Conservation (phyloP, 2,329 filamentous ascomycete genomes). For the Aureobasidium pullulans region DNA sequence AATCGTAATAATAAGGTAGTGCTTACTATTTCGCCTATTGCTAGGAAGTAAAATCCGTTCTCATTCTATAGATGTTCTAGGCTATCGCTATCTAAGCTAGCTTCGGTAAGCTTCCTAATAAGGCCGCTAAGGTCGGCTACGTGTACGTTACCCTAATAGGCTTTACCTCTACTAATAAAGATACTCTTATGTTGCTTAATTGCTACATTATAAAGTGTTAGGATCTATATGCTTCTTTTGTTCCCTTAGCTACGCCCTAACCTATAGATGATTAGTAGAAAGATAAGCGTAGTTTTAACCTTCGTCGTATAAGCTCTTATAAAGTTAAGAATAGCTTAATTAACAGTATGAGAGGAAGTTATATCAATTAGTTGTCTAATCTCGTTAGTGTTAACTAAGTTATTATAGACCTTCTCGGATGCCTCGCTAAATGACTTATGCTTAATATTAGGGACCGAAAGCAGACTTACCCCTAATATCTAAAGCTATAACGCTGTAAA, state of each 20-base stretch:
- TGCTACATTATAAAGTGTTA: constrained; percentile 44
- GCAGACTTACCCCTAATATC: background rate
- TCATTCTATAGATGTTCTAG: background rate
- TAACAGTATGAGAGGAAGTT: constrained; percentile 59
- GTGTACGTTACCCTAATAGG: constrained; percentile 52
- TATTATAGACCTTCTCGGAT: constrained; percentile 48
- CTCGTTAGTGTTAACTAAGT: constrained; percentile 50
- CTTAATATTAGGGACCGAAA: constrained; percentile 15
- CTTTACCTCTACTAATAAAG: constrained; percentile 49
- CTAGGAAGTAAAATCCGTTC: background rate
- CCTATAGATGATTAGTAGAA: constrained; percentile 58
- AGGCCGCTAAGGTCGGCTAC: constrained; percentile 52
- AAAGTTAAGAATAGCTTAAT: constrained; percentile 55
- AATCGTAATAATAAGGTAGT: too few relatives aligned
- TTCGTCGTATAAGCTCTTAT: constrained; percentile 33
- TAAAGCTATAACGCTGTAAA: background rate
- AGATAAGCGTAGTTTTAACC: constrained; percentile 56
- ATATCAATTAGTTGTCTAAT: constrained; percentile 46
- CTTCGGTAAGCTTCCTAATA: constrained; percentile 42
- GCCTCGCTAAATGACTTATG: constrained; percentile 40
- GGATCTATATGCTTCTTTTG: constrained; percentile 50
- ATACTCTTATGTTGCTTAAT: constrained; percentile 48
- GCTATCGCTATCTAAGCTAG: background rate
- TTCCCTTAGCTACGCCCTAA: constrained; percentile 45
- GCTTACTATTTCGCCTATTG: background rate